Percentiles rank a stretch among this genome's conserved stretches.
Conservation (phyloP, 768 basidiomycete genomes). For the Rubroboletus pulcherrimus region DNA sequence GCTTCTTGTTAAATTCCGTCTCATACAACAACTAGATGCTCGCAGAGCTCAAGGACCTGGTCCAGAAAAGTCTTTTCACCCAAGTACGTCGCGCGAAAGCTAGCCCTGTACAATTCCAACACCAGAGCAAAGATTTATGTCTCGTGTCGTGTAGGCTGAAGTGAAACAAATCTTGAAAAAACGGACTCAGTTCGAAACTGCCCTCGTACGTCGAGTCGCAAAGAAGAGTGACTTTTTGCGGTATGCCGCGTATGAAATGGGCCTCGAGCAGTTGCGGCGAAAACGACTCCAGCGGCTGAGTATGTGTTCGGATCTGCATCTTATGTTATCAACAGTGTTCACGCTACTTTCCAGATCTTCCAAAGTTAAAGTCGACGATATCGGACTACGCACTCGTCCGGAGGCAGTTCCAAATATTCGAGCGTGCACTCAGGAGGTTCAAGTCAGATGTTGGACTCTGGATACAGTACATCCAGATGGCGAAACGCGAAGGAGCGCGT, state of each 20-base stretch:
- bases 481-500: conserved; percentile 73
- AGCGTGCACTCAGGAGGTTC: conserved; percentile 85
- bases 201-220: conserved; percentile 77
- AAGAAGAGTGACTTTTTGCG: conserved; percentile 87
- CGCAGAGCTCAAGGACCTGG: conserved; percentile 90
- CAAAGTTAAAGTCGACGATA: conserved; percentile 48
- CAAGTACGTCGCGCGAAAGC: conserved; percentile 44
- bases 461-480: conserved; percentile 85
- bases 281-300: conserved; percentile 73
- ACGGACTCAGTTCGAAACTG: conserved; percentile 78
- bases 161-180: conserved; percentile 81
- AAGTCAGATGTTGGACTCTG: conserved; percentile 83
- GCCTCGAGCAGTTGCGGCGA: conserved; percentile 72
- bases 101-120: background rate
- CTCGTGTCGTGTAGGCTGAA: conserved; percentile 50
- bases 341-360: conserved; percentile 25
- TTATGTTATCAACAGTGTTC: background rate
- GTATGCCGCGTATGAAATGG: conserved; percentile 91
- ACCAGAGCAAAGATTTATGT: conserved; percentile 2
- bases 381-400: conserved; percentile 85
- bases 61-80: conserved; percentile 81
- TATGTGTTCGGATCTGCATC: conserved; percentile 33
- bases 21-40: conserved; percentile 60
- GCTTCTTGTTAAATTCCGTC: background rate
- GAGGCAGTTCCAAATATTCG: conserved; percentile 85